Conservation (phyloP, 164 flowering plant genomes). For the Chimonanthus salicifolius region DNA sequence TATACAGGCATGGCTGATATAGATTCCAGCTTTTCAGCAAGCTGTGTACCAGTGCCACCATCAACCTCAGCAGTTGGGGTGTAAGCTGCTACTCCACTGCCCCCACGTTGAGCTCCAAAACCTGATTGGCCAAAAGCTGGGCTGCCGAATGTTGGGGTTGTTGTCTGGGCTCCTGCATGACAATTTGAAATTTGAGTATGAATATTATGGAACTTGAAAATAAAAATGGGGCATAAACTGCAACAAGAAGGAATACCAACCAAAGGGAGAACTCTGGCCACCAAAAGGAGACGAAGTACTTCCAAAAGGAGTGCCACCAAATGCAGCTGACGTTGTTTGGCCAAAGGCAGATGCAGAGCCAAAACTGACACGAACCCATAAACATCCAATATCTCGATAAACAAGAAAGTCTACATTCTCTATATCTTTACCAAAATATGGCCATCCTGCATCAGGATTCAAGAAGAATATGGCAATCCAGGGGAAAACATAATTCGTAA, state of each 20-base stretch:
- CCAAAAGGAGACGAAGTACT: conserved; percentile 29
- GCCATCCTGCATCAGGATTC: too few relatives aligned
- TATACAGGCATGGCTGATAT: conserved; percentile 94
- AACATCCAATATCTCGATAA: too few relatives aligned
- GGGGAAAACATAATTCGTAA: too few relatives aligned
- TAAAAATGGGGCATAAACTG: neutral
- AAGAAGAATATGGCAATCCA: too few relatives aligned
- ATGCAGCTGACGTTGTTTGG: conserved; percentile 51
- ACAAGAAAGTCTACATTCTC: too few relatives aligned
- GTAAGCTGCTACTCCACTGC: conserved; percentile 70
- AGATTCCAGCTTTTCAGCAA: conserved; percentile 82
- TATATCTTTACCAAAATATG: too few relatives aligned
- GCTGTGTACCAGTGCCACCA: conserved; percentile 40
- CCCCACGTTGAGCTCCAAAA: conserved; percentile 75
- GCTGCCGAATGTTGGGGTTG: conserved; percentile 64
- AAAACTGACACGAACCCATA: conserved; percentile 24
- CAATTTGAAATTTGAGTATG: neutral
- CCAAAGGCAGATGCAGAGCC: conserved; percentile 67
- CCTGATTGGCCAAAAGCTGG: conserved; percentile 55
- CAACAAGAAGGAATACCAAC: conserved; percentile 25
- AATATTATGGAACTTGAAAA: neutral
- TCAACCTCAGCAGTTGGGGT: conserved; percentile 66
- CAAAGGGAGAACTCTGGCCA: conserved; percentile 58
- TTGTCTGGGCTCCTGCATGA: conserved; percentile 58
- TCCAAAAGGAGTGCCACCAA: conserved; percentile 48